Evolutionary conservation across 2,329 filamentous ascomycete species (phyloP).

Genomic region (Alternaria tenuissima): DNA sequence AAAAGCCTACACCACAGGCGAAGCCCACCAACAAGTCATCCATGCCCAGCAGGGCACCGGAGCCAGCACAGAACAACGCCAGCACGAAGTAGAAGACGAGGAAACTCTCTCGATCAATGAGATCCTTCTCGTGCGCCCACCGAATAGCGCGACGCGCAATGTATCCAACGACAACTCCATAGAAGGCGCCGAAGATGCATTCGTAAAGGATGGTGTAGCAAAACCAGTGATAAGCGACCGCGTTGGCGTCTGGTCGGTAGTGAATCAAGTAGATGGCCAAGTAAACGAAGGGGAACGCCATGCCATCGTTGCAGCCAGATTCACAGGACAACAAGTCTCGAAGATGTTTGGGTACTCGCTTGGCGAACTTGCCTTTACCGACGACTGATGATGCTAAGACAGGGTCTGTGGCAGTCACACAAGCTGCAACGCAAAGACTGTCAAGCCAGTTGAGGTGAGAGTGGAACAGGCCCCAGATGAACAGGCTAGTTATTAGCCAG

Average conservation of each 20-base stretch:
- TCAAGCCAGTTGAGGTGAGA: constrained; percentile 85
- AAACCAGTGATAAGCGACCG: constrained; percentile 86
- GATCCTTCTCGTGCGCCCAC: constrained; percentile 79
- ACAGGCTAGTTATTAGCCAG: constrained; percentile 90
- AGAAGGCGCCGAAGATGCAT: constrained; percentile 90
- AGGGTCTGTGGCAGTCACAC: constrained; percentile 96
- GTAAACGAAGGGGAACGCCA: constrained; percentile 99
- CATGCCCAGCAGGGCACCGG: constrained; percentile 87
- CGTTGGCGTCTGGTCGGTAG: constrained; percentile 72
- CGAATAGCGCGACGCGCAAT: constrained; percentile 90
- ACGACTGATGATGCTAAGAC: constrained; percentile 97
- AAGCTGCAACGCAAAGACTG: constrained; percentile 85
- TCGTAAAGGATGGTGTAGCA: constrained; percentile 92
- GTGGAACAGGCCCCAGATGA: constrained; percentile 89
- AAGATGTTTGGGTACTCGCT: constrained; percentile 96
- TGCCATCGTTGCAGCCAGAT: constrained; percentile 98
- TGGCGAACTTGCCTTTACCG: constrained; percentile 98
- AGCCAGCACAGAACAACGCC: constrained; percentile 93
- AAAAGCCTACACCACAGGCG: constrained; percentile 96
- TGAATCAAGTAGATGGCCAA: constrained; percentile 88
- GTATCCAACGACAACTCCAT: constrained; percentile 88
- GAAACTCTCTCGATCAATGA: constrained; percentile 97
- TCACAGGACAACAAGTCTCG: constrained; percentile 94
- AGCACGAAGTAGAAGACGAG: constrained; percentile 98
- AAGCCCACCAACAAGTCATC: constrained; percentile 96